Evolutionary conservation across 2,329 filamentous ascomycete species (phyloP).

Genomic region (Gremmenia infestans): DNA sequence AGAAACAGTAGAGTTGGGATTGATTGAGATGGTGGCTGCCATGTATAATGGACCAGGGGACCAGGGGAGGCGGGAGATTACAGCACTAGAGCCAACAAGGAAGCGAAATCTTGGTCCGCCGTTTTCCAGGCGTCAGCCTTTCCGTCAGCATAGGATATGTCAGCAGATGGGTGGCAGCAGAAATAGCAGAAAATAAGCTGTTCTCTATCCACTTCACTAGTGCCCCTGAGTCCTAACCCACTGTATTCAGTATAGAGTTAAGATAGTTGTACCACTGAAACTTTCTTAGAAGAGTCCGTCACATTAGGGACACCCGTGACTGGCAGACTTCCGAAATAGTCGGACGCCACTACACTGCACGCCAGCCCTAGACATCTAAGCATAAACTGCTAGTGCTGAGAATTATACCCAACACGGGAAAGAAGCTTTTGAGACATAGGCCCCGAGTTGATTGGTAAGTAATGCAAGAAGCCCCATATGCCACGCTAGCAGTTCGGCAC

Average conservation of each 20-base stretch:
- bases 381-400: too few relatives aligned
- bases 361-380: too few relatives aligned
- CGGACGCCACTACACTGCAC: too few relatives aligned
- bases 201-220: not conserved
- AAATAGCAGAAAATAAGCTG: not conserved
- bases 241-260: not conserved
- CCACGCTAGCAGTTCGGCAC: too few relatives aligned
- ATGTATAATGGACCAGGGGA: not conserved
- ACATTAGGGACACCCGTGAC: too few relatives aligned
- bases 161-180: not conserved
- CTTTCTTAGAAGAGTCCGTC: too few relatives aligned
- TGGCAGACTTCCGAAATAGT: too few relatives aligned
- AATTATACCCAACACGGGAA: too few relatives aligned
- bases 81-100: not conserved
- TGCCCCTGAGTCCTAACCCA: not conserved
- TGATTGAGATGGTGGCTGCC: not conserved
- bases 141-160: constrained; percentile 1
- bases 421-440: too few relatives aligned
- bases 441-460: too few relatives aligned
- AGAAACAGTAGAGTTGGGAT: not conserved
- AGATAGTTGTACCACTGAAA: not conserved
- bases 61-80: not conserved
- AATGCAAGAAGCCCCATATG: too few relatives aligned
- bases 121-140: not conserved
- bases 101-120: not conserved